phyloP scores from a whole-genome alignment of 2,329 filamentous ascomycete genomes.

The Aureobasidium sp. region DNA sequence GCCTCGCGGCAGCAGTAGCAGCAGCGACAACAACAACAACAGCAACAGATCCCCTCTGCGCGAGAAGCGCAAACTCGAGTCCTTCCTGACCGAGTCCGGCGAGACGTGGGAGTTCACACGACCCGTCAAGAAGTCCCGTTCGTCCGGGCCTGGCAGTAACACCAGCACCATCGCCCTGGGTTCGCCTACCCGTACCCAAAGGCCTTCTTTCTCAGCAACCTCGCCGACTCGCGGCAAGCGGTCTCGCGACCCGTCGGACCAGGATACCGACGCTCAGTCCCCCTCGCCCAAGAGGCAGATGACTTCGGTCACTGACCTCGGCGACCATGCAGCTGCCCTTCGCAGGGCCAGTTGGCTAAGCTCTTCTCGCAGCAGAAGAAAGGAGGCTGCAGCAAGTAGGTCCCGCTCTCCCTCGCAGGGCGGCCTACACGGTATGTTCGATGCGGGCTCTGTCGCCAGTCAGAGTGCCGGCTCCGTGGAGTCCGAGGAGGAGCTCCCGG shows the following conservation, averaged over 20 bases:
- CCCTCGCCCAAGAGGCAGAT: conserved; percentile 8
- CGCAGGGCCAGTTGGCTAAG: conserved; percentile 3
- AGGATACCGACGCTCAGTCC: not conserved
- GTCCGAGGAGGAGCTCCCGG: conserved; percentile 1
- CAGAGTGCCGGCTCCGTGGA: conserved; percentile 1
- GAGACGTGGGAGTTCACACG: conserved; percentile 4
- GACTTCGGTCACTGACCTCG: conserved; percentile 4
- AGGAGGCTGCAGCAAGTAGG: conserved; percentile 6
- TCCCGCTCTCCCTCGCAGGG: not conserved
- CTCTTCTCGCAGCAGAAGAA: not conserved
- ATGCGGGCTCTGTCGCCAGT: not conserved
- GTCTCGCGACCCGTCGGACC: conserved; percentile 9
- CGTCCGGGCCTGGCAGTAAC: not conserved
- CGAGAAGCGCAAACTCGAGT: conserved; percentile 7
- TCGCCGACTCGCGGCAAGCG: not conserved
- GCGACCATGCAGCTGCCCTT: conserved; percentile 4
- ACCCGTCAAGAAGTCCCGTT: conserved; percentile 9
- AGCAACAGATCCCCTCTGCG: not conserved
- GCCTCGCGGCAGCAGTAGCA: conserved; percentile 2
- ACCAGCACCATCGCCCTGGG: not conserved
- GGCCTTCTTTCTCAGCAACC: not conserved
- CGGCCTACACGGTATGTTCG: not conserved
- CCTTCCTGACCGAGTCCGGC: not conserved
- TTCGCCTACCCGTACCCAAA: conserved; percentile 2
- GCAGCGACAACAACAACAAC: conserved; percentile 5